Evolutionary conservation across 768 basidiomycete species (phyloP), one percentile per base, ranked within the genome.

Genomic region (Calocera cornea): DNA sequence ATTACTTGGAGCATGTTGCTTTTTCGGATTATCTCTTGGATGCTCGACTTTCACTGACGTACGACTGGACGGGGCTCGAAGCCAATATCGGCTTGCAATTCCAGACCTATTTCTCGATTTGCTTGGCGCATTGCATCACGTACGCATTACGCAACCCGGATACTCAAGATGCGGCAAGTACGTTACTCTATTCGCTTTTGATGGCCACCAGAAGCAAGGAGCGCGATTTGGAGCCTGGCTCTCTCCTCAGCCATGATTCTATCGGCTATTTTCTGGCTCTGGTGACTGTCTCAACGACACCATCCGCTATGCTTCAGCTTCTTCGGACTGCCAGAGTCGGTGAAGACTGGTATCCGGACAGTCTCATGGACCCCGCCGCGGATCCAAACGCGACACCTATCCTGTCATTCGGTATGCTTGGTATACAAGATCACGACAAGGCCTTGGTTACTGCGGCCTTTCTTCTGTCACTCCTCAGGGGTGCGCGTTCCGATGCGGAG

Each of bases 211-310:
- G 84, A 64, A 64, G 47, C 16, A 66, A 66, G 75, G 78, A 33
- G 76, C 81, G 29, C 66, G 49, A 41, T 24, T 19, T 34, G 36
- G 14, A 41, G 33, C 33, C 16, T 12, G 29, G 1, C 54, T 64
- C 31, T 19, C 50, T 38, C n/a, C 77, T 88, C 29, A 79, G 79
- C 60, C 77, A 80, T 0, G 87, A 91, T 65, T 83, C 83, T 0
- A 76, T 91, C 22, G 89, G 88, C 11, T 92, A 90, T 75, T 89
- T 92, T 77, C 75, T 95, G 40, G 88, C 90, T 14, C 78, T 92
- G 22, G 76, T 95, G 0, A 87, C 91, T 1, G 80, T 85, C 40
- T 87, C 87, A 31, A 83, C 86, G 2, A 84, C 83, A 2, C 76
- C 79, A 17, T 79, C 77, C 31, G 77, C 83, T 11, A 88, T 87